Conservation (phyloP, 2,329 filamentous ascomycete genomes). For the Aspergillus spinulosporus region DNA sequence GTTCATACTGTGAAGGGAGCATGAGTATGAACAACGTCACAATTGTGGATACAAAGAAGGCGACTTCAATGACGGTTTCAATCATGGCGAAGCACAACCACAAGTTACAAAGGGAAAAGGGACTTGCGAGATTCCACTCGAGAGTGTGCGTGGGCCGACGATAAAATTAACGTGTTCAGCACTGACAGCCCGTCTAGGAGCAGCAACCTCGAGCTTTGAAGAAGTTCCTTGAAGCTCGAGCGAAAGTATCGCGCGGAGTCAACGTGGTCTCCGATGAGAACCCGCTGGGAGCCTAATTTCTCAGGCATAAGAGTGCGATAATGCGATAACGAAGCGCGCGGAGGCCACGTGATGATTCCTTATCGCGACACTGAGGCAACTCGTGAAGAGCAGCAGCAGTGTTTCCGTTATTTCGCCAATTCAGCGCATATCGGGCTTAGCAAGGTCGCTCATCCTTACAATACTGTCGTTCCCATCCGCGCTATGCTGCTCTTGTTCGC, state of each 20-base stretch:
- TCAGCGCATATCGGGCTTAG: neutral
- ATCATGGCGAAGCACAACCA: slow-evolving; percentile 30
- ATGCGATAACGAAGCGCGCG: slow-evolving; percentile 10
- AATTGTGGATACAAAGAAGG: slow-evolving; percentile 48
- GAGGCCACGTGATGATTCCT: slow-evolving; percentile 19
- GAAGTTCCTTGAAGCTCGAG: neutral
- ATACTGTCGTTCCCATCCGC: slow-evolving; percentile 10
- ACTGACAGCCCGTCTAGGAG: neutral
- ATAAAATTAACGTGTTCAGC: too few species aligned
- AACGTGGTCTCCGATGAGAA: neutral
- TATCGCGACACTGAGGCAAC: slow-evolving; percentile 14
- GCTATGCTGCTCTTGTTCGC: slow-evolving; percentile 24
- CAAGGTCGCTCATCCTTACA: neutral
- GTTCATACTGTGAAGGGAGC: slow-evolving; percentile 55
- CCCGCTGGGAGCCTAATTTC: neutral
- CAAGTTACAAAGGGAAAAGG: neutral
- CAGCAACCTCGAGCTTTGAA: neutral
- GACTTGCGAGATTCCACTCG: too few species aligned
- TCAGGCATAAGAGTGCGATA: neutral
- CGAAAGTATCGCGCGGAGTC: neutral
- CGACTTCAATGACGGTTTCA: slow-evolving; percentile 37
- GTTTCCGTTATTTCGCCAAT: neutral
- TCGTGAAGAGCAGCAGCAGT: neutral
- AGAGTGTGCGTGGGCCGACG: neutral
- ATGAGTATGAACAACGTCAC: slow-evolving; percentile 54